A percentile compares a stretch with the other conserved stretches of the same genome.
Evolutionary conservation across 495 filamentous ascomycete species (phyloP).

Genomic region (Podospora sp.): DNA sequence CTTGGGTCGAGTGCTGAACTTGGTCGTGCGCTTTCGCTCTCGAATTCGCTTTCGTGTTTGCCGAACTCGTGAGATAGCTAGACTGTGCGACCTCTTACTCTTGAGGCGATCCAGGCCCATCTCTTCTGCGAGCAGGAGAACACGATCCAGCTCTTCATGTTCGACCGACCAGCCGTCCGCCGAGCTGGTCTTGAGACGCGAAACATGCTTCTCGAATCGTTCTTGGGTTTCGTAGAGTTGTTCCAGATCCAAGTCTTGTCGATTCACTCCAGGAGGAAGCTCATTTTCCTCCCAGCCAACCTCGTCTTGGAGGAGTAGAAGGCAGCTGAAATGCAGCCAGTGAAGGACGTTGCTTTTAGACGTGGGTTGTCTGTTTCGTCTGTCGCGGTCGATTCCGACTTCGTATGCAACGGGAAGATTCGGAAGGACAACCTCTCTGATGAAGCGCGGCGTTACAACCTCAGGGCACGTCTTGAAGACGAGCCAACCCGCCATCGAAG

Average conservation of each 20-base stretch:
- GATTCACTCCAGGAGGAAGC: neutral
- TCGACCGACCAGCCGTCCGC: conserved; percentile 21
- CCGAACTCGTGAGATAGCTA: conserved; percentile 12
- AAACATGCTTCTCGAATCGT: conserved; percentile 23
- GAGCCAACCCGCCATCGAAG: conserved; percentile 24
- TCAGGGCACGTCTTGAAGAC: conserved; percentile 15
- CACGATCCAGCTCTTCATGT: conserved; percentile 24
- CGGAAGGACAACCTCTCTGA: conserved; percentile 28
- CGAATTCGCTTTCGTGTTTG: conserved; percentile 14
- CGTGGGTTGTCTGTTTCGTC: conserved; percentile 20
- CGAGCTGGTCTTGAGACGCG: conserved; percentile 23
- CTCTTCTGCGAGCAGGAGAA: conserved; percentile 23
- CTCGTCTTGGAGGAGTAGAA: conserved; percentile 22
- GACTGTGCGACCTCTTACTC: conserved; percentile 17
- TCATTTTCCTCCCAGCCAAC: conserved; percentile 14
- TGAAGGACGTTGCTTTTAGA: conserved; percentile 24
- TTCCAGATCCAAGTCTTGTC: neutral
- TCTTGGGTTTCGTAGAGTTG: conserved; percentile 12
- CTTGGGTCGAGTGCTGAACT: conserved; percentile 24
- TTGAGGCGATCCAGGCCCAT: conserved; percentile 16
- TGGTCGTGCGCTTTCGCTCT: conserved; percentile 20
- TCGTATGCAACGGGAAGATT: conserved; percentile 31
- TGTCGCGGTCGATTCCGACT: conserved; percentile 18
- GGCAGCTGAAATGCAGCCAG: conserved; percentile 26
- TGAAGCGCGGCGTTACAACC: conserved; percentile 1